Evolutionary conservation across 768 basidiomycete species (phyloP).

Genomic region (Crassisporium funariophilum): DNA sequence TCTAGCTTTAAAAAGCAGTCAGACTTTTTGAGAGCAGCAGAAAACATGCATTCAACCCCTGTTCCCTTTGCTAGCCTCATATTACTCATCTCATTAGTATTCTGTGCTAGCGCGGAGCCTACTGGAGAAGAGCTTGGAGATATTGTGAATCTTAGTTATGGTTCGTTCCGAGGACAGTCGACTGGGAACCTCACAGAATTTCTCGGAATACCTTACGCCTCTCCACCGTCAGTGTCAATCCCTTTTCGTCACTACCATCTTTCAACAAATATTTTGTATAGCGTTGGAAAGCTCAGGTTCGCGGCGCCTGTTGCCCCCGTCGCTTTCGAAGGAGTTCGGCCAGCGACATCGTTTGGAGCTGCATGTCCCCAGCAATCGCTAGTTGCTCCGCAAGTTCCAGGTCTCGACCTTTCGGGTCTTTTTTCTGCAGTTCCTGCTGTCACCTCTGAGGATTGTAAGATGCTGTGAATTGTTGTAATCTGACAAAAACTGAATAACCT

Average conservation of each 20-base stretch:
- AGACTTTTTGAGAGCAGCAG: too few relatives aligned
- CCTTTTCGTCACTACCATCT: neutral
- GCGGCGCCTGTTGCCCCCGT: conserved; percentile 30
- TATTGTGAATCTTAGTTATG: conserved; percentile 4
- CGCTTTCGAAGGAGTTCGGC: conserved; percentile 31
- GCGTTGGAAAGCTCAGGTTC: conserved; percentile 35
- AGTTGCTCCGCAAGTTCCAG: neutral
- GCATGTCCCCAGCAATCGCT: conserved; percentile 41
- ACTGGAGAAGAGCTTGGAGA: too few relatives aligned
- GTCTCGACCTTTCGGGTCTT: neutral
- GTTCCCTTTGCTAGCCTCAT: too few relatives aligned
- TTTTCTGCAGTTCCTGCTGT: neutral
- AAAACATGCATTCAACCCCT: too few relatives aligned
- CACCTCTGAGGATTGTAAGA: conserved; percentile 31
- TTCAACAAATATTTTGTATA: too few relatives aligned
- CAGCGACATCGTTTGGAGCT: conserved; percentile 37
- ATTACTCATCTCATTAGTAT: too few relatives aligned
- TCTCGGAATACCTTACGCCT: conserved; percentile 9
- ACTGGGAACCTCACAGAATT: conserved; percentile 1
- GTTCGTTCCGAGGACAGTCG: conserved; percentile 7
- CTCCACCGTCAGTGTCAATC: conserved; percentile 4
- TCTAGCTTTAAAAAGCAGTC: too few relatives aligned
- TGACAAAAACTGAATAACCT: neutral
- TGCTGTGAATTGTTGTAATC: neutral
- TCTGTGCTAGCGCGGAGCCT: too few relatives aligned